These are phyloP conservation scores for Podochytrium sp. DNA, from an alignment of 192 early-diverging fungal genomes.

Conservation along the genomic window DNA sequence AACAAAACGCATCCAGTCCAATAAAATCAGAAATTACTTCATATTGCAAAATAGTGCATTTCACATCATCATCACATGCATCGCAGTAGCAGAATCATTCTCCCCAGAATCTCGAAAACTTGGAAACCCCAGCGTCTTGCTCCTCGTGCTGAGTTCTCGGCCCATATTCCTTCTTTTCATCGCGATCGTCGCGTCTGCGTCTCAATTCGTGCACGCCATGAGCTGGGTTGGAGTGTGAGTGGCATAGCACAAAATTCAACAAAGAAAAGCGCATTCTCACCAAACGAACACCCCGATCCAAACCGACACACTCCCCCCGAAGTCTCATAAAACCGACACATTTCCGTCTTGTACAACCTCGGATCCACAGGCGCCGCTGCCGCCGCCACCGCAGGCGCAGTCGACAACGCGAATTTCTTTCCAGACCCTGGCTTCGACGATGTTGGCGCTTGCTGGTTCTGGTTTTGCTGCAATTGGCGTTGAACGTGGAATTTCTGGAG, in stretches of 20 bases:
- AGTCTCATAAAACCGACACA: conserved; percentile 17
- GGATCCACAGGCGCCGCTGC: not conserved
- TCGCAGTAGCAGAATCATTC: too few relatives aligned
- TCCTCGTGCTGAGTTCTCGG: not conserved
- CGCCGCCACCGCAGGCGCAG: not conserved
- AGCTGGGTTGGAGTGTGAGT: not conserved
- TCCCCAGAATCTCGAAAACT: not conserved
- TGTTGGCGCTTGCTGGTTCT: not conserved
- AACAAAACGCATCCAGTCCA: too few relatives aligned
- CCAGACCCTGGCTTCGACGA: not conserved
- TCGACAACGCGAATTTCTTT: not conserved
- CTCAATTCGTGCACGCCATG: conserved; percentile 17
- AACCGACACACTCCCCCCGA: conserved; percentile 8
- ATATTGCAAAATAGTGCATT: too few relatives aligned
- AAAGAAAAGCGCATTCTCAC: not conserved
- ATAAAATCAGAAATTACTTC: too few relatives aligned
- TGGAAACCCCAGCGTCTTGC: not conserved
- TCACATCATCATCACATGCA: too few relatives aligned
- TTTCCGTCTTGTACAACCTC: conserved; percentile 26
- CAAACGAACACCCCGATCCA: conserved; percentile 13
- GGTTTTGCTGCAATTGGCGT: not conserved
- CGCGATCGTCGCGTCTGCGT: conserved; percentile 8
- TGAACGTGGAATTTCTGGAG: too few relatives aligned
- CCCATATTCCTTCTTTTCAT: not conserved
- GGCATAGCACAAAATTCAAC: not conserved